Evolutionary conservation across 2,329 filamentous ascomycete species (phyloP), one percentile per base, ranked within the genome.

Genomic region (Colletotrichum sp.): DNA sequence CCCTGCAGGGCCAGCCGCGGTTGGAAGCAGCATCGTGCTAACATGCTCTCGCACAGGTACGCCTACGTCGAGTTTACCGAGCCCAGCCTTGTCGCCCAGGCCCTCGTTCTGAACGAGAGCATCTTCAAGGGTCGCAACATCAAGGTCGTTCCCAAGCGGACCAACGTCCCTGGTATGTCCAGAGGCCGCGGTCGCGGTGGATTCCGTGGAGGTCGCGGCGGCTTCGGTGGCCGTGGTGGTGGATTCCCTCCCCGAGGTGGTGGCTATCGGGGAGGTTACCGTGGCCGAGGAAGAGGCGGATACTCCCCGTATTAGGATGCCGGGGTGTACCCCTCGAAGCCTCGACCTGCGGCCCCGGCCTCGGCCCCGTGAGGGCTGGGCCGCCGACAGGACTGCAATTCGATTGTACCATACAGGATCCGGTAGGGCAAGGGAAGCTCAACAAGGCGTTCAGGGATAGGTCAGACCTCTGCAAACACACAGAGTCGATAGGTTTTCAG

Each of bases 21-120:
- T 52, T 52, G 44, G 44, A 22, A 52, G 11, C 44, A 13, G 44
- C 3, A 15, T 5, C n/a, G 19, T 44, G 22, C 67, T 71, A 65
- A 74, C 59, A 22, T 27, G n/a, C 22, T 16, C 6, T 29, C 25
- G 19, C 22, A 19, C 86, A 98, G 96, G 79, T 99, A 99, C 88
- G 97, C 97, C 83, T 99, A 99, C 87, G 97, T 99, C 82, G 97
- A 99, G 87, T 99, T 99, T 84, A 94, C 95, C 77, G 97, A 99
- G 87, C 96, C 97, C 65, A 96, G 92, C 86, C 90, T 98, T 77
- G 96, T 99, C 78, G 95, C 95, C 64, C 95, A 98, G 85, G 97
- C 97, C 30, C 91, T 99, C 77, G 96, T 99, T 55, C 89, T 99
- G 74, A 99, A 99, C 85, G 97, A 99, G 87, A 98, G 96, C 85